These are phyloP conservation scores for Bryum argenteum DNA, from an alignment of 225 moss, liverwort and hornwort species.

Conservation along the genomic window DNA sequence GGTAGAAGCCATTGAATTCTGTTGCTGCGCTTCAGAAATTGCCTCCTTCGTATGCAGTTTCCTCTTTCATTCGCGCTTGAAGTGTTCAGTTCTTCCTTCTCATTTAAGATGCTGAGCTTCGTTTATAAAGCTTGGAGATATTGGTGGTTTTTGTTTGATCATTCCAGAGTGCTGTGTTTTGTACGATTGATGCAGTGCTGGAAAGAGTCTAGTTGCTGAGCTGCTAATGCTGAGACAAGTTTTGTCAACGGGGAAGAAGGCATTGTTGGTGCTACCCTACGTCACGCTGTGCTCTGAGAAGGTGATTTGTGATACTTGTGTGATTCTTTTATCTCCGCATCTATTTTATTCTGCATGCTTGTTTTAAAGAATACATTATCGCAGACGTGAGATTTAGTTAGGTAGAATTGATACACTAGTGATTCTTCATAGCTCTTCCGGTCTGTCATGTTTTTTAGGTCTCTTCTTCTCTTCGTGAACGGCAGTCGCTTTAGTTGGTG, in stretches of 20 bases:
- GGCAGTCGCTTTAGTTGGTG: constrained; percentile 13
- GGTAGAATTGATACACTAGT: constrained; percentile 15
- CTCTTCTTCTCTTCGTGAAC: constrained; percentile 11
- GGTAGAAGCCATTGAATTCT: constrained; percentile 49
- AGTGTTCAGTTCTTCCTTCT: constrained; percentile 11
- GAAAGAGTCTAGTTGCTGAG: constrained; percentile 97
- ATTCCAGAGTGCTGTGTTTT: constrained; percentile 3
- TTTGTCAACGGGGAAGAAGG: constrained; percentile 84
- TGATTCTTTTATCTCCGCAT: constrained; percentile 21
- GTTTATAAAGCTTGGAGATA: constrained; percentile 4
- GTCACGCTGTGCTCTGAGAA: constrained; percentile 95
- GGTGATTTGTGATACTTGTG: constrained; percentile 42
- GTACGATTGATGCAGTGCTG: constrained; percentile 68
- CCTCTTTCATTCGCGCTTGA: constrained; percentile 10
- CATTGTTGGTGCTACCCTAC: constrained; percentile 91
- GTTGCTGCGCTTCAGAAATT: constrained; percentile 13
- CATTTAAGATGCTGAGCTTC: constrained; percentile 11
- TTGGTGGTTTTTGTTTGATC: constrained; percentile 26
- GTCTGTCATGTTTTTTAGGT: constrained; percentile 12
- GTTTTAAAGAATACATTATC: constrained; percentile 14
- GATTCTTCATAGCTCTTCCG: constrained; percentile 12
- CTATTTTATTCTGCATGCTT: constrained; percentile 20
- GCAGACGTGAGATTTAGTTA: constrained; percentile 7
- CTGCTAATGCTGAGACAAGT: constrained; percentile 84
- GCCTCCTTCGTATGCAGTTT: constrained; percentile 2